Evolutionary conservation across 2,329 filamentous ascomycete genomes (phyloP).

Genomic region (Verticillium alfalfae): DNA sequence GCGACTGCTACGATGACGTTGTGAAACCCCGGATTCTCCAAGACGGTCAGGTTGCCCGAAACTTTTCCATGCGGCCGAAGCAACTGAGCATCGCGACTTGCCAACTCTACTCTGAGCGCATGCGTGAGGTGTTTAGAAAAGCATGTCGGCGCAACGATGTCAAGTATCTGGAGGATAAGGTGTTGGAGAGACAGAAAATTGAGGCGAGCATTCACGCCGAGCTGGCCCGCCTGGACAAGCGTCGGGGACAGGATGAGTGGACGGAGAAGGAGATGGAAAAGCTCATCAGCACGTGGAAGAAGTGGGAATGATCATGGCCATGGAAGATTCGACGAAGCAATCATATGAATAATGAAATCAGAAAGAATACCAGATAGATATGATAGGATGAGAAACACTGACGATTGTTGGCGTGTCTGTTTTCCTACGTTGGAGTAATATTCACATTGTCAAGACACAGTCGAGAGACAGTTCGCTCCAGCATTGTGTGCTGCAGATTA

Average conservation of each 20-base stretch:
- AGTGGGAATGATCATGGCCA: constrained; percentile 41
- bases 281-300: constrained; percentile 51
- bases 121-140: constrained; percentile 67
- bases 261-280: constrained; percentile 37
- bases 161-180: constrained; percentile 51
- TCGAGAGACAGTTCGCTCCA: no score
- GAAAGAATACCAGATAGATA: neutral
- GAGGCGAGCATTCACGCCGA: constrained; percentile 55
- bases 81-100: constrained; percentile 55
- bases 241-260: constrained; percentile 27
- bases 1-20: constrained; percentile 77
- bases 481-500: no score
- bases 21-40: constrained; percentile 63
- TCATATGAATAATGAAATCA: neutral
- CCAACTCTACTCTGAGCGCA: constrained; percentile 74
- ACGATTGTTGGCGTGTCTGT: neutral
- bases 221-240: constrained; percentile 36
- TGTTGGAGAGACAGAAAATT: constrained; percentile 53
- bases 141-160: constrained; percentile 64
- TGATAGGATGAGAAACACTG: neutral
- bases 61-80: constrained; percentile 59
- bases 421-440: no score
- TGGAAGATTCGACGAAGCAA: neutral
- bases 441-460: no score
- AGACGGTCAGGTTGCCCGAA: constrained; percentile 50